Evolutionary conservation across 306 rosid species (phyloP).

Genomic region (Prunus padus): DNA sequence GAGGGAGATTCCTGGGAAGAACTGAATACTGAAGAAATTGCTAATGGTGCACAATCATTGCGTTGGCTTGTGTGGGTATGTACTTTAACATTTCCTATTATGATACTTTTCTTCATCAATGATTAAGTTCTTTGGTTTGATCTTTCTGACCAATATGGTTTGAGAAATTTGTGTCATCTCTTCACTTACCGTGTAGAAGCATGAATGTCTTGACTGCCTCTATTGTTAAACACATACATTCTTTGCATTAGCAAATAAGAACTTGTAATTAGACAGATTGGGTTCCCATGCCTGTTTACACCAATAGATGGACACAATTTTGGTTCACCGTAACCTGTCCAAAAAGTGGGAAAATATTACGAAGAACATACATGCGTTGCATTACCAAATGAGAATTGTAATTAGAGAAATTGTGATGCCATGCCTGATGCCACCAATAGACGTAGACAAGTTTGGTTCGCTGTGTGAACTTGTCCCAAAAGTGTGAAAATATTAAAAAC

Average conservation of each 20-base stretch:
- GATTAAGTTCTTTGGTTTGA: background rate
- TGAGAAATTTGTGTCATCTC: background rate
- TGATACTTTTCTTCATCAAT: background rate
- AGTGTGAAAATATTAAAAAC: background rate
- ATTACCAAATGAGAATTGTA: conserved; percentile 4
- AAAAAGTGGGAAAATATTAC: background rate
- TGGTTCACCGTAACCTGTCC: too few relatives aligned
- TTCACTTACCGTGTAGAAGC: background rate
- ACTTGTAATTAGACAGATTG: background rate
- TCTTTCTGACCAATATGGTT: background rate
- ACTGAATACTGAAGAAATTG: conserved; percentile 62
- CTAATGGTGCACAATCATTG: conserved; percentile 64
- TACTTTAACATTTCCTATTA: background rate
- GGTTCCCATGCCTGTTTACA: too few relatives aligned
- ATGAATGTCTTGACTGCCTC: background rate
- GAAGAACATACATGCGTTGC: too few relatives aligned
- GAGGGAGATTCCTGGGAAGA: conserved; percentile 97
- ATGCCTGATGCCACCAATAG: background rate
- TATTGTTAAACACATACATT: background rate
- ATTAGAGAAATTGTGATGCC: background rate
- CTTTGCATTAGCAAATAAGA: background rate
- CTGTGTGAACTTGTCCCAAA: background rate
- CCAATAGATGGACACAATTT: too few relatives aligned
- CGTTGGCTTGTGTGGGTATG: conserved; percentile 93
- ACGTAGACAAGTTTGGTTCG: background rate